phyloP scores from a whole-genome alignment of 768 basidiomycete species.

The Leccinum disarticulatum region DNA sequence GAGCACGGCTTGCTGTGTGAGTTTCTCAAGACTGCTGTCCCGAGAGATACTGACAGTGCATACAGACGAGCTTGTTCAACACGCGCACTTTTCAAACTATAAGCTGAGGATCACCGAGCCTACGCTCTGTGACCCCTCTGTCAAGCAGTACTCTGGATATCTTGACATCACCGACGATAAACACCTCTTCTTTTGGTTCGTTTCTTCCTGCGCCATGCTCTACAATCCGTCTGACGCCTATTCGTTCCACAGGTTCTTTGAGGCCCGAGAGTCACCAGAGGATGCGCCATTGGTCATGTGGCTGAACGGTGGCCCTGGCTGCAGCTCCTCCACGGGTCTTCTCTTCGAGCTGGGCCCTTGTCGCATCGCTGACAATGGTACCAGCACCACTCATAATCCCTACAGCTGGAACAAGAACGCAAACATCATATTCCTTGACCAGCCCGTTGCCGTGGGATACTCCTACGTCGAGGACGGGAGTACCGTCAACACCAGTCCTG shows the following conservation, averaged over 20 bases:
- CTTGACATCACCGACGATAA: constrained; percentile 77
- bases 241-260: constrained; percentile 71
- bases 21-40: constrained; percentile 26
- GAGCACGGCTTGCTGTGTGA: constrained; percentile 72
- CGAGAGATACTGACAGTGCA: neutral
- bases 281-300: constrained; percentile 85
- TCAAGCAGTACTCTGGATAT: constrained; percentile 77
- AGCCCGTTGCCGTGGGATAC: constrained; percentile 89
- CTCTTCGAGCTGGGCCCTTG: constrained; percentile 95
- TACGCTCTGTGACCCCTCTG: constrained; percentile 73
- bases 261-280: constrained; percentile 70
- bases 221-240: neutral
- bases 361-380: constrained; percentile 63
- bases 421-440: constrained; percentile 59
- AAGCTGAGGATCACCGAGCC: constrained; percentile 66
- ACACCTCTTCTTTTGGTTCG: constrained; percentile 86
- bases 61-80: constrained; percentile 63
- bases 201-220: constrained; percentile 1
- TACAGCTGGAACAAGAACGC: constrained; percentile 83
- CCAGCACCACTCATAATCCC: constrained; percentile 69
- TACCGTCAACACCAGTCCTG: constrained; percentile 75
- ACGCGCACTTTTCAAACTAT: constrained; percentile 50
- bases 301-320: constrained; percentile 82
- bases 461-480: constrained; percentile 80
- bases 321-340: constrained; percentile 78